Evolutionary conservation across 2,329 filamentous ascomycete species (phyloP).

Genomic region (Aureobasidium subglaciale): DNA sequence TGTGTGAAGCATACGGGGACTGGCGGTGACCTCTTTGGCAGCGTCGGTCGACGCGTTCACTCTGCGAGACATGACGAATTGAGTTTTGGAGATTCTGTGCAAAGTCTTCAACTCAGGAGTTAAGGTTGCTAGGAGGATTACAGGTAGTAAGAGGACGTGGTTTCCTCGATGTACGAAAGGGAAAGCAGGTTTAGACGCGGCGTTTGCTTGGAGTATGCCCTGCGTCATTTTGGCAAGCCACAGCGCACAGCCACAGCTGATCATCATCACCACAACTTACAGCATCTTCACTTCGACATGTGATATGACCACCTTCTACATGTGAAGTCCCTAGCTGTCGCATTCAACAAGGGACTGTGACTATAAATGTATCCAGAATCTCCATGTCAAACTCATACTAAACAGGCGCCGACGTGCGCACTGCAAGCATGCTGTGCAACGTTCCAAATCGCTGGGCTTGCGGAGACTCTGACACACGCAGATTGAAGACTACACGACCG

Average conservation of each 20-base stretch:
- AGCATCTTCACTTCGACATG: neutral
- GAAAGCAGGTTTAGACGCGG: conserved; percentile 11
- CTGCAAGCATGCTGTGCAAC: too few relatives aligned
- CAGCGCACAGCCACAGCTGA: neutral
- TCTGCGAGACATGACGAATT: conserved; percentile 56
- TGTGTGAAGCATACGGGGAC: neutral
- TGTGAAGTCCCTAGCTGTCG: too few relatives aligned
- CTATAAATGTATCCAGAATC: too few relatives aligned
- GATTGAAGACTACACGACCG: too few relatives aligned
- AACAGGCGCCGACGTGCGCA: too few relatives aligned
- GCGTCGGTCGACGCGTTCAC: conserved; percentile 46
- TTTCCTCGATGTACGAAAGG: neutral
- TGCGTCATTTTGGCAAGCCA: conserved; percentile 3
- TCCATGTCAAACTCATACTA: too few relatives aligned
- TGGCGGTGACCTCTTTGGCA: conserved; percentile 35
- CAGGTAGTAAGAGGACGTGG: neutral
- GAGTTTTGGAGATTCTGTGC: neutral
- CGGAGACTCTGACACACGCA: too few relatives aligned
- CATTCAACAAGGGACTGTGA: too few relatives aligned
- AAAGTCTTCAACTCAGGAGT: neutral
- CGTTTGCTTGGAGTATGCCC: neutral
- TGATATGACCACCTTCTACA: too few relatives aligned
- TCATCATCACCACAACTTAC: neutral
- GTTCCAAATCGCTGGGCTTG: too few relatives aligned
- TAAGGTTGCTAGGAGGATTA: neutral